Conservation (phyloP, 2,329 filamentous ascomycete genomes). For the Periconia sp. region DNA sequence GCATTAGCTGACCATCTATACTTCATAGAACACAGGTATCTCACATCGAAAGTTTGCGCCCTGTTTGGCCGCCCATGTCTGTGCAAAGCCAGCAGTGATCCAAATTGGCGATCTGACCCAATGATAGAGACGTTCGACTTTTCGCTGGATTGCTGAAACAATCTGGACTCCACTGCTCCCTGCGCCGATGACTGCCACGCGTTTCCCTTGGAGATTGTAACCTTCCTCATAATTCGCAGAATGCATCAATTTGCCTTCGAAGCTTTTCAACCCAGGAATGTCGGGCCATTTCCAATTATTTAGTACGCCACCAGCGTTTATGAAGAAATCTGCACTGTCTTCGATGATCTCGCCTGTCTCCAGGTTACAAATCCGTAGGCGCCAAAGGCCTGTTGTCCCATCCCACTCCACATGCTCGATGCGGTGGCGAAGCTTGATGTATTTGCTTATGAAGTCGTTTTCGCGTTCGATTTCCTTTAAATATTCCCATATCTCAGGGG, state of each 20-base stretch:
- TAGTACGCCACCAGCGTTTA: slow-evolving; percentile 28
- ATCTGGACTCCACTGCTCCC: slow-evolving; percentile 53
- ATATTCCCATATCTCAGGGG: slow-evolving; percentile 57
- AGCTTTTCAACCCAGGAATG: slow-evolving; percentile 47
- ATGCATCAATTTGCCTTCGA: slow-evolving; percentile 53
- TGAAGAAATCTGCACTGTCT: slow-evolving; percentile 30
- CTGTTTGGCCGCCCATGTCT: slow-evolving; percentile 54
- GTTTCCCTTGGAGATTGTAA: slow-evolving; percentile 44
- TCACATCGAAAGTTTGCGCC: slow-evolving; percentile 56
- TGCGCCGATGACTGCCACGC: slow-evolving; percentile 51
- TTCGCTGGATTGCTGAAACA: slow-evolving; percentile 48
- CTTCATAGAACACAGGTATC: slow-evolving; percentile 1
- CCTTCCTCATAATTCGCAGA: slow-evolving; percentile 50
- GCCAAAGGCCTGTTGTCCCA: slow-evolving; percentile 20
- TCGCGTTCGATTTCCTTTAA: slow-evolving; percentile 50
- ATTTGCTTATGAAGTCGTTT: slow-evolving; percentile 40
- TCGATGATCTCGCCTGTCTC: slow-evolving; percentile 19
- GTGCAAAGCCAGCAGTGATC: slow-evolving; percentile 57
- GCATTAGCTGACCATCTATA: slow-evolving; percentile 13
- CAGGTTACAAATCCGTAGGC: slow-evolving; percentile 18
- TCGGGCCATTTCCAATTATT: slow-evolving; percentile 51
- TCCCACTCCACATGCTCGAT: slow-evolving; percentile 29
- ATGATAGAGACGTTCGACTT: slow-evolving; percentile 48
- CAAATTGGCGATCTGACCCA: slow-evolving; percentile 54
- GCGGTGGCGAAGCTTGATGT: slow-evolving; percentile 24